Evolutionary conservation across 1,139 yeast genomes (phyloP), one percentile per base, ranked within the genome.

Genomic region (Insectozyma bohioensis): DNA sequence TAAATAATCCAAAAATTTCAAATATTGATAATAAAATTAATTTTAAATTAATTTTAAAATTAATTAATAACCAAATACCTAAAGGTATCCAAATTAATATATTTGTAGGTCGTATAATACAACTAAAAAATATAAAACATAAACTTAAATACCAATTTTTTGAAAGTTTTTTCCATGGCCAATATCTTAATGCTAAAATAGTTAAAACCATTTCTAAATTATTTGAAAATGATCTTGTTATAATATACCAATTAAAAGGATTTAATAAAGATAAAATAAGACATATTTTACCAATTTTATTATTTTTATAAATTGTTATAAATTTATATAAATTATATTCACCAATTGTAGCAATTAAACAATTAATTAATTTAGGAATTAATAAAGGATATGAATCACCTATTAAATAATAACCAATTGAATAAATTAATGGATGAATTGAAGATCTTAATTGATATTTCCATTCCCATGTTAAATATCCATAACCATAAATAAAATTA

Each of bases 381-480:
- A 48, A 14, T 17, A 44, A 15, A 2, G 16, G 19, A 8, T 24
- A 28, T 11, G 39, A 38, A 9, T 43, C 47, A 4, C 46, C 36
- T 3, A 45, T 53, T 1, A 58, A 1, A 33, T 50, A 46, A 46
- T 68, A 70, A 1, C 65, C 73, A 1, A 51, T 38, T 2, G 78
- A 72, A 53, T 85, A 88, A 1, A 90, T 40, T 31, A 81, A 58
- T 0, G 98, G 97, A 49, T 88, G 94, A 0, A 85, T 59, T 25
- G 86, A 80, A 11, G 95, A 83, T 40, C 99, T 61, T 7, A 94
- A 61, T 2, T 79, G 81, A 32, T 72, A 66, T 21, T 63, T 52
- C 98, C 98, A 94, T 58, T 94, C 99, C 98, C 99, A 94, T 0
- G 98, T 88, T 29, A 80, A 53, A 48, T 80, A 78, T 0, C 98